phyloP scores from a whole-genome alignment of 2,329 filamentous ascomycete genomes.

The Periglandula ipomoeae region DNA sequence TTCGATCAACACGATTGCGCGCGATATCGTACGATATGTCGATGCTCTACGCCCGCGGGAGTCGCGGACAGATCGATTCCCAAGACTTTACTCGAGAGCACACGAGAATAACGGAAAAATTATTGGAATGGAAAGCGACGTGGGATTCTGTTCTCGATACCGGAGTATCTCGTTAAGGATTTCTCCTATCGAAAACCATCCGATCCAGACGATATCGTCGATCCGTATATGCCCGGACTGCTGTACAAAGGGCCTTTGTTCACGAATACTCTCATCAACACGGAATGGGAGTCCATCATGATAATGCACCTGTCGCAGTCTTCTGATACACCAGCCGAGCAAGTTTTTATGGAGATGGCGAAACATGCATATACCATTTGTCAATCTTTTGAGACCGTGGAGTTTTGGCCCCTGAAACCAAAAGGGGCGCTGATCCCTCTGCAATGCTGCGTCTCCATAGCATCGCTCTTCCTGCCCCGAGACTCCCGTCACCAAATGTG shows the following conservation, averaged over 20 bases:
- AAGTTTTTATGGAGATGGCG: conserved; percentile 44
- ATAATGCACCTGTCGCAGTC: conserved; percentile 76
- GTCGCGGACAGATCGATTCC: conserved; percentile 52
- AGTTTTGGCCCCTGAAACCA: conserved; percentile 60
- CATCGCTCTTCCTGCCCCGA: conserved; percentile 69
- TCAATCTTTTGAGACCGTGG: conserved; percentile 70
- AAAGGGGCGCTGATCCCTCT: conserved; percentile 62
- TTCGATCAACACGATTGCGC: conserved; percentile 55
- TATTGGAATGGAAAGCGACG: conserved; percentile 41
- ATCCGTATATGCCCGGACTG: conserved; percentile 61
- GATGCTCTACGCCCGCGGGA: conserved; percentile 61
- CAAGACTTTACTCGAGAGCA: conserved; percentile 59
- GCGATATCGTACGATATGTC: conserved; percentile 75
- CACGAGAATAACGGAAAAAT: conserved; percentile 36
- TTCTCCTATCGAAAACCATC: conserved; percentile 46
- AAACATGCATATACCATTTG: conserved; percentile 60
- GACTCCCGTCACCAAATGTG: conserved; percentile 67
- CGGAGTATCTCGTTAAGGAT: conserved; percentile 52
- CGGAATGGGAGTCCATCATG: conserved; percentile 71
- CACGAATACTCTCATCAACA: conserved; percentile 61
- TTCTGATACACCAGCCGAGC: conserved; percentile 43
- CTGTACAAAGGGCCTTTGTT: conserved; percentile 65
- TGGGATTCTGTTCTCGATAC: conserved; percentile 53
- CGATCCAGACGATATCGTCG: conserved; percentile 57
- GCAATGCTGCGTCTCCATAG: conserved; percentile 68